Evolutionary conservation across 2,329 filamentous ascomycete genomes (phyloP).

Genomic region (Keithomyces neogunnii): DNA sequence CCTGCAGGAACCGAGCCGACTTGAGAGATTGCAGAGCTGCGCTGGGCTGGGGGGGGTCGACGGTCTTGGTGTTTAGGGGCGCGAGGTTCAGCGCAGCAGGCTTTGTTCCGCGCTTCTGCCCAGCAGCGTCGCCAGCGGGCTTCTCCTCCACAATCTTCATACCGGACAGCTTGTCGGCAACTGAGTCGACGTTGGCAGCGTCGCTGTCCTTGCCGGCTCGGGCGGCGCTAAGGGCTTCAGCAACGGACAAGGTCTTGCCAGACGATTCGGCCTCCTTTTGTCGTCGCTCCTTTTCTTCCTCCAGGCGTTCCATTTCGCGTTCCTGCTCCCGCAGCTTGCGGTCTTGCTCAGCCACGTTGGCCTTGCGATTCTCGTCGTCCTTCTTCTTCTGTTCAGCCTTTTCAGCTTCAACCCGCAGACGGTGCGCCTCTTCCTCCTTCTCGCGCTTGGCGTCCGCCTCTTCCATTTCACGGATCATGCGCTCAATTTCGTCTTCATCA

Average conservation of each 20-base stretch:
- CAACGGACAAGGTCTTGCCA: constrained; percentile 37
- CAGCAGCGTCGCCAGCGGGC: constrained; percentile 33
- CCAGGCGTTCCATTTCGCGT: constrained; percentile 62
- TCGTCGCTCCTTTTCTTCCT: constrained; percentile 59
- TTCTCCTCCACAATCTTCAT: constrained; percentile 40
- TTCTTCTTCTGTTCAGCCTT: constrained; percentile 40
- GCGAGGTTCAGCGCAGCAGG: constrained; percentile 83
- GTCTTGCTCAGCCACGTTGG: constrained; percentile 48
- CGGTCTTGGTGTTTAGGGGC: constrained; percentile 68
- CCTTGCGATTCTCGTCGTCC: constrained; percentile 33
- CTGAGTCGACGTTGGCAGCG: constrained; percentile 27
- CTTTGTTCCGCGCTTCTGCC: constrained; percentile 58
- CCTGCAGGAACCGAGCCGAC: constrained; percentile 78
- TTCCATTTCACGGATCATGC: constrained; percentile 55
- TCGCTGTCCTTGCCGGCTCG: constrained; percentile 32
- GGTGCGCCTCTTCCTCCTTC: constrained; percentile 35
- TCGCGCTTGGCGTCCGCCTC: constrained; percentile 44
- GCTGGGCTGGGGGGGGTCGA: constrained; percentile 88
- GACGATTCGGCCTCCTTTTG: constrained; percentile 42
- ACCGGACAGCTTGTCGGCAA: constrained; percentile 41
- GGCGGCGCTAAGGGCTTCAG: constrained; percentile 40
- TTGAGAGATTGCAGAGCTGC: constrained; percentile 89
- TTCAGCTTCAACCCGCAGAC: constrained; percentile 38
- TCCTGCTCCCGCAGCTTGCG: constrained; percentile 65
- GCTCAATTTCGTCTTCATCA: constrained; percentile 49